Evolutionary conservation across 305 asterid genomes (phyloP).

Genomic region (Withania somnifera): DNA sequence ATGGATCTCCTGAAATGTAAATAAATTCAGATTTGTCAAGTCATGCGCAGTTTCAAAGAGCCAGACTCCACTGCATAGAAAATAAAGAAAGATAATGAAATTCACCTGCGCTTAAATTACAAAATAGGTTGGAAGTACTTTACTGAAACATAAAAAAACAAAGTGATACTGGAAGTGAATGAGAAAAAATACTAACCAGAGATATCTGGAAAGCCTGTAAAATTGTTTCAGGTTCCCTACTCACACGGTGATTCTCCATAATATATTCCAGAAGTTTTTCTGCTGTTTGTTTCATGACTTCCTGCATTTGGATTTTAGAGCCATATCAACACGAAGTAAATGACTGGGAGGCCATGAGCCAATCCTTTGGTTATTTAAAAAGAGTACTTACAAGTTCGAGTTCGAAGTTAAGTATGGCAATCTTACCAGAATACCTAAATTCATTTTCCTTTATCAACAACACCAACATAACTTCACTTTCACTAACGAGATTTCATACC

Average conservation of each 20-base stretch:
- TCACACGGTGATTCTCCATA: constrained; percentile 52
- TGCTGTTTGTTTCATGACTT: constrained; percentile 29
- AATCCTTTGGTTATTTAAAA: neutral
- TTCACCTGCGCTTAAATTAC: neutral
- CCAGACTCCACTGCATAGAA: neutral
- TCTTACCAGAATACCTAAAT: neutral
- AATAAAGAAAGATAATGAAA: neutral
- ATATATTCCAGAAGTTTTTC: constrained; percentile 59
- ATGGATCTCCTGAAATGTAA: neutral
- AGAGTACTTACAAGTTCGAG: neutral
- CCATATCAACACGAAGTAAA: neutral
- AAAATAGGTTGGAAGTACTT: neutral
- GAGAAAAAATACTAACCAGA: constrained; percentile 49
- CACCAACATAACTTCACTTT: neutral
- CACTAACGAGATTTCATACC: neutral
- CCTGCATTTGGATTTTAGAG: constrained; percentile 40
- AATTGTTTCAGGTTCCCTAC: constrained; percentile 43
- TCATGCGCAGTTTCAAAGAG: neutral
- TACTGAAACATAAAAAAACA: neutral
- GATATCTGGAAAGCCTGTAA: constrained; percentile 80
- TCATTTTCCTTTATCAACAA: neutral
- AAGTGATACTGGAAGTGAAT: neutral
- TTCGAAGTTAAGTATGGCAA: neutral
- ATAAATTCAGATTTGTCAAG: neutral
- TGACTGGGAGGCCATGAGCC: neutral